Evolutionary conservation across 805 yeast species (phyloP).

Genomic region (Brettanomyces sp.): DNA sequence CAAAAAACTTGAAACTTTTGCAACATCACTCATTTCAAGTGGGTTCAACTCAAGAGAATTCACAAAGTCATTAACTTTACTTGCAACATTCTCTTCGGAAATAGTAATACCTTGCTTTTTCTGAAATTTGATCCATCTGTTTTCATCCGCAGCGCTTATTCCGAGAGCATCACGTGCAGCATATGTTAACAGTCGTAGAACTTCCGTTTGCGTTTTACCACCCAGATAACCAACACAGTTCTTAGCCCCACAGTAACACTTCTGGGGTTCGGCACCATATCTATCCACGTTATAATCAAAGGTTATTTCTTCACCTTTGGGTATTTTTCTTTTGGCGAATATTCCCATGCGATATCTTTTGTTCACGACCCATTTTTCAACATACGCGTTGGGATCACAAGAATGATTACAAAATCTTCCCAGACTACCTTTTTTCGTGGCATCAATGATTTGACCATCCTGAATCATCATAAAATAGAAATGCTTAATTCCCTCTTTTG

Average conservation of each 20-base stretch:
- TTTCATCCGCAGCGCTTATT: slow-evolving; percentile 57
- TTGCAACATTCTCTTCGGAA: slow-evolving; percentile 43
- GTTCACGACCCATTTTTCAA: slow-evolving; percentile 96
- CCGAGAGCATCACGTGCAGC: slow-evolving; percentile 81
- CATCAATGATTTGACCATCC: slow-evolving; percentile 88
- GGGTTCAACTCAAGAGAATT: slow-evolving; percentile 46
- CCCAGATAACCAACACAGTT: slow-evolving; percentile 92
- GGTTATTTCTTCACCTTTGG: slow-evolving; percentile 80
- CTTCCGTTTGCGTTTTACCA: slow-evolving; percentile 94
- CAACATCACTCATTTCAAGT: slow-evolving; percentile 49
- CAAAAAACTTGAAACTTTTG: slow-evolving; percentile 71
- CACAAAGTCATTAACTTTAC: slow-evolving; percentile 57
- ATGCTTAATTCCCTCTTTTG: slow-evolving; percentile 58
- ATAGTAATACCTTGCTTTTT: slow-evolving; percentile 36
- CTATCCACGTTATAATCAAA: slow-evolving; percentile 92
- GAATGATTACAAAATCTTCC: slow-evolving; percentile 94
- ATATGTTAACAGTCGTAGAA: slow-evolving; percentile 76
- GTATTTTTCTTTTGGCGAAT: slow-evolving; percentile 69
- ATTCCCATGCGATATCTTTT: slow-evolving; percentile 89
- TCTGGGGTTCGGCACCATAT: slow-evolving; percentile 90
- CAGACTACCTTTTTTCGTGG: slow-evolving; percentile 78
- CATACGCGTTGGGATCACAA: slow-evolving; percentile 89
- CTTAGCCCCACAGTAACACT: slow-evolving; percentile 87
- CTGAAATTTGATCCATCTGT: slow-evolving; percentile 59
- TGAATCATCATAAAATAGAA: slow-evolving; percentile 95